Percentiles rank a stretch among this genome's conserved stretches.
Conservation (phyloP, 2,329 filamentous ascomycete species). For the Ophiostoma ips region DNA sequence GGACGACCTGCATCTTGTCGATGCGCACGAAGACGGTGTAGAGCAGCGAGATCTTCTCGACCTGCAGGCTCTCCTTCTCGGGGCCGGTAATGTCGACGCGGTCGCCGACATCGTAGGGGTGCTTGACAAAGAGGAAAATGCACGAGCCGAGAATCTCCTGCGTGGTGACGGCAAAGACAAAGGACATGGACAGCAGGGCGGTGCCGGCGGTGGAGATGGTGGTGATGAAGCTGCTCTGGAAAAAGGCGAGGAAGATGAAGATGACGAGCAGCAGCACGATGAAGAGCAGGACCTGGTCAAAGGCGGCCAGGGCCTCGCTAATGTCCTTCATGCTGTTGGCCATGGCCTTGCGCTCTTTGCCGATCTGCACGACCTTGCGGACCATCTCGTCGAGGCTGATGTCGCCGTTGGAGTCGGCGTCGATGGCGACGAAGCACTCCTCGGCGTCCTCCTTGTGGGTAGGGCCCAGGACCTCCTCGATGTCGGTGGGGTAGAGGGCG, state of each 20-base stretch:
- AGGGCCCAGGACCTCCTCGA: conserved; percentile 73
- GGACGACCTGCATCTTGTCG: conserved; percentile 62
- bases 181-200: conserved; percentile 85
- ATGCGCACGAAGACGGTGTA: conserved; percentile 86
- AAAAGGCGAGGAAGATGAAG: conserved; percentile 80
- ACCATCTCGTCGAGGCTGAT: conserved; percentile 94
- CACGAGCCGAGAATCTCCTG: conserved; percentile 97
- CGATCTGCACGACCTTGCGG: conserved; percentile 69
- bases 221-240: conserved; percentile 72
- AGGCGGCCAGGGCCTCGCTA: conserved; percentile 79
- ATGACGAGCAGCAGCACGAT: conserved; percentile 69
- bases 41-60: conserved; percentile 87
- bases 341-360: conserved; percentile 77
- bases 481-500: conserved; percentile 63
- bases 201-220: conserved; percentile 85
- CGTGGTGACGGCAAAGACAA: conserved; percentile 82
- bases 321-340: conserved; percentile 94
- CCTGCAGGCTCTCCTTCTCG: conserved; percentile 52
- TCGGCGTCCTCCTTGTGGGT: conserved; percentile 65
- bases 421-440: conserved; percentile 68
- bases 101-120: conserved; percentile 92
- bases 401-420: conserved; percentile 82
- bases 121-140: conserved; percentile 98
- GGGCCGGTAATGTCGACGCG: conserved; percentile 62
- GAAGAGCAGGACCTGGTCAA: conserved; percentile 73